phyloP scores from a whole-genome alignment of 331 rosid genomes.

The Arachis monticola region DNA sequence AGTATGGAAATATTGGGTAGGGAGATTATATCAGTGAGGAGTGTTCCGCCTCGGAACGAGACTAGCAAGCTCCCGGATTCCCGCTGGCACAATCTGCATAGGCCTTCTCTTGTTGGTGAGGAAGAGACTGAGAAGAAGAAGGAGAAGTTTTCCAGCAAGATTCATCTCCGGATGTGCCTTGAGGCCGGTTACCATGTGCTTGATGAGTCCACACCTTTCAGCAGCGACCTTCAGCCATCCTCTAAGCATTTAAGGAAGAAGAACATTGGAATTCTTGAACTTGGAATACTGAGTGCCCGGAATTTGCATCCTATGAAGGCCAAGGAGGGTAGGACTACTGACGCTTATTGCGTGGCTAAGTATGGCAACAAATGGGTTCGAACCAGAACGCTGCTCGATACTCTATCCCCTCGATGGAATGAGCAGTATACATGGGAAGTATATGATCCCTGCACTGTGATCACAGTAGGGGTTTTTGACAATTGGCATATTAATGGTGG shows the following conservation, averaged over 20 bases:
- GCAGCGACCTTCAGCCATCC: constrained; percentile 95
- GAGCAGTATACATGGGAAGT: constrained; percentile 99
- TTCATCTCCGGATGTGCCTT: constrained; percentile 68
- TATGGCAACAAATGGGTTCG: constrained; percentile 97
- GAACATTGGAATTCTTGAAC: constrained; percentile 80
- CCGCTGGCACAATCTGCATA: constrained; percentile 75
- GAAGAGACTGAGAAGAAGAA: constrained; percentile 67
- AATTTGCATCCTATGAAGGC: constrained; percentile 85
- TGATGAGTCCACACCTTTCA: constrained; percentile 88
- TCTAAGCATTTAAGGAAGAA: constrained; percentile 66
- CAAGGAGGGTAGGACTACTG: constrained; percentile 70
- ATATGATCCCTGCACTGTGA: constrained; percentile 82
- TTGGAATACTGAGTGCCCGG: constrained; percentile 86
- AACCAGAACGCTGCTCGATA: constrained; percentile 82
- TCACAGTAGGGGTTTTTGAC: constrained; percentile 87
- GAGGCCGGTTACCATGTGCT: constrained; percentile 93
- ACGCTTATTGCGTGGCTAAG: constrained; percentile 94
- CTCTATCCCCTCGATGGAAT: constrained; percentile 83
- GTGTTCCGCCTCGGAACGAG: constrained; percentile 57
- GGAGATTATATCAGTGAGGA: constrained; percentile 60
- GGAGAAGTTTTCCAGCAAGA: constrained; percentile 92
- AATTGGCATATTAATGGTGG: constrained; percentile 73
- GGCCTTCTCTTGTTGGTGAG: constrained; percentile 49
- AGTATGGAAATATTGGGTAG: constrained; percentile 70
- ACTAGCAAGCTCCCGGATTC: constrained; percentile 66